Evolutionary conservation across 2,329 filamentous ascomycete species (phyloP).

Genomic region (Fusarium duplospermum): DNA sequence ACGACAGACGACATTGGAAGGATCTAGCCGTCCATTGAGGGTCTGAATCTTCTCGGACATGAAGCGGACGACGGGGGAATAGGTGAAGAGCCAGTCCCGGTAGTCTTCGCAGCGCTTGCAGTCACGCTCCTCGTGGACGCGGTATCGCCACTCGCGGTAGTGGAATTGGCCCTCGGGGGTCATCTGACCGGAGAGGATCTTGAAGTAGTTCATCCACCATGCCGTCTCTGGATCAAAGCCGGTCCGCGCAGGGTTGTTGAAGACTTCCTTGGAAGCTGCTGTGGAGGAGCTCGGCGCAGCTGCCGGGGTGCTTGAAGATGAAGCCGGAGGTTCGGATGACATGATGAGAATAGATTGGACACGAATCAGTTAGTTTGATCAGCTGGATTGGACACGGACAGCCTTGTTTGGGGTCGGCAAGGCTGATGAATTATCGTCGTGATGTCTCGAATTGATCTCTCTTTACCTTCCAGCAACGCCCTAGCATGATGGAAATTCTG

Average conservation of each 20-base stretch:
- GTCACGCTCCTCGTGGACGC: slow-evolving; percentile 79
- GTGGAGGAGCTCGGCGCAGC: slow-evolving; percentile 28
- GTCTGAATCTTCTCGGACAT: slow-evolving; percentile 82
- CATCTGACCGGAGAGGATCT: slow-evolving; percentile 80
- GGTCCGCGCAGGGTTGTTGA: slow-evolving; percentile 70
- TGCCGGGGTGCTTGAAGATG: slow-evolving; percentile 26
- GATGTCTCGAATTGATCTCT: slow-evolving; percentile 24
- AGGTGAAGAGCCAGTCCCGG: slow-evolving; percentile 84
- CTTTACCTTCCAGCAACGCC: slow-evolving; percentile 26
- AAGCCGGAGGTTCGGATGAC: slow-evolving; percentile 32
- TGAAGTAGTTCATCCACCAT: slow-evolving; percentile 89
- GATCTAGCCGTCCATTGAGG: slow-evolving; percentile 81
- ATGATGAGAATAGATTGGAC: slow-evolving; percentile 10
- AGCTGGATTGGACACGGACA: background rate
- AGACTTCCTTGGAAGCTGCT: slow-evolving; percentile 51
- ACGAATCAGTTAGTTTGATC: background rate
- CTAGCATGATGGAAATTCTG: slow-evolving; percentile 24
- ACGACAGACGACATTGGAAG: slow-evolving; percentile 82
- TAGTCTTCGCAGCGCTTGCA: slow-evolving; percentile 84
- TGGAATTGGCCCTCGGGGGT: slow-evolving; percentile 75
- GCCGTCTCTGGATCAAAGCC: slow-evolving; percentile 70
- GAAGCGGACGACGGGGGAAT: slow-evolving; percentile 89
- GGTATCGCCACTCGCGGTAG: slow-evolving; percentile 83
- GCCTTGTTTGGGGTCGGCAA: background rate
- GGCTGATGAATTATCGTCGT: slow-evolving; percentile 5